Base-by-base conservation (phyloP, 2,329 filamentous ascomycete species). In the Hymenoscyphus fraxineus region DNA sequence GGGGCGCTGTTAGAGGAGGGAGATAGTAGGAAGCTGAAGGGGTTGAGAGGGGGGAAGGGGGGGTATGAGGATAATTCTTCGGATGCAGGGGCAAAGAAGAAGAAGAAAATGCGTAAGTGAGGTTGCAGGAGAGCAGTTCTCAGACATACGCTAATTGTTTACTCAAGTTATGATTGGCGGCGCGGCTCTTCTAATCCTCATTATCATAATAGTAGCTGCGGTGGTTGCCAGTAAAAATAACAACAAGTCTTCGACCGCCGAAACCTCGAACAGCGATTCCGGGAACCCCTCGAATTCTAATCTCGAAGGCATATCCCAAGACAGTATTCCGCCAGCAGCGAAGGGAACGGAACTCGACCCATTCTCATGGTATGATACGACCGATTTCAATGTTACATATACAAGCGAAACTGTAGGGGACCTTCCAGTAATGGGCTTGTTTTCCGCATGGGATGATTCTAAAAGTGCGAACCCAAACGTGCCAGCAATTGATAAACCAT, bases 361-460 rank as follows among this genome's bases (percentile, higher is more conserved):
- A 0, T 96, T 92, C 76, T 88, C 89, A 1, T 99, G 95, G 95
- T 89, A 90, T 69, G 90, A 96, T 71, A 97, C 93, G 0, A 84
- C 82, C 0, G 92, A 93, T 73, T 97, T 98, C 80, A 99, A 99
- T 75, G 84, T 94, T 66, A 98, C 95, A 0, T 99, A 96, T 75
- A 99, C 95, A 0, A 86, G 89, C 66, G 84, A 87, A 59, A 93
- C 87, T 15, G 89, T 98, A 0, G 95, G 95, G 22, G 91, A 89
- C 2, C 82, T 99, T n/a, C 89, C 92, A 0, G 77, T 98, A 65
- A 98, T 98, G 88, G 95, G 95, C 0, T 83, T 99, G 31, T 89
- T 91, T 73, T 87, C 87, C 0, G 83, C 86, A 0, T 99, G 92
- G 91, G 90, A 98, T 75, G 93, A 99, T 77, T 90, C 88, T 31